Evolutionary conservation across 345 rosid genomes (phyloP).

Genomic region (Cardamine occulta): DNA sequence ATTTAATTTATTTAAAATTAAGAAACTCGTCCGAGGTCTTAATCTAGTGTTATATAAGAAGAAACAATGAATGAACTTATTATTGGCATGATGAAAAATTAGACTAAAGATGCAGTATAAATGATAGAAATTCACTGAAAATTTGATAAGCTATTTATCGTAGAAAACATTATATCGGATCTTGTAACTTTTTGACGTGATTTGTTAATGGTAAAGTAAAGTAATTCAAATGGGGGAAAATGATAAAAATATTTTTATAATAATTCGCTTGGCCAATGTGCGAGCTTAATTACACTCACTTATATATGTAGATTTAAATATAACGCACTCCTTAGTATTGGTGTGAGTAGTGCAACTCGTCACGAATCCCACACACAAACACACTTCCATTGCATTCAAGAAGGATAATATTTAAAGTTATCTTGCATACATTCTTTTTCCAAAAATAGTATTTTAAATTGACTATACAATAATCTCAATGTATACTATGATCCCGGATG

Average conservation of each 20-base stretch:
- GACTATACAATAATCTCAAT: not conserved
- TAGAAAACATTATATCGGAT: not conserved
- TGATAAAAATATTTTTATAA: not conserved
- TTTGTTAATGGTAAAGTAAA: conserved; percentile 24
- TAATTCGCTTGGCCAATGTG: conserved; percentile 38
- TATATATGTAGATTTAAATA: conserved; percentile 22
- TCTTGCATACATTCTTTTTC: conserved; percentile 30
- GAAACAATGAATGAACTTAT: no score
- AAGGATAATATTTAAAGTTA: conserved; percentile 17
- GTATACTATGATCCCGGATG: conserved; percentile 20
- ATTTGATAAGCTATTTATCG: not conserved
- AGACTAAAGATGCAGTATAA: no score
- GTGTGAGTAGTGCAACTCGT: conserved; percentile 44
- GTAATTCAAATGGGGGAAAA: conserved; percentile 9
- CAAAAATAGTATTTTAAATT: conserved; percentile 19
- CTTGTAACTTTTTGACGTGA: conserved; percentile 17
- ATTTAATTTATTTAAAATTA: no score
- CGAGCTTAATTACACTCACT: conserved; percentile 41
- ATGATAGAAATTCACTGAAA: not conserved
- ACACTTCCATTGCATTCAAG: conserved; percentile 39
- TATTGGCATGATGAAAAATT: not conserved
- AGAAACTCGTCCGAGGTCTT: no score
- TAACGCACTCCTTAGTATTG: conserved; percentile 42
- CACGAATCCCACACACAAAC: conserved; percentile 43
- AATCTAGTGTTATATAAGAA: no score